Conservation (phyloP, 2,329 filamentous ascomycete genomes). For the Neonectria neomacrospora region DNA sequence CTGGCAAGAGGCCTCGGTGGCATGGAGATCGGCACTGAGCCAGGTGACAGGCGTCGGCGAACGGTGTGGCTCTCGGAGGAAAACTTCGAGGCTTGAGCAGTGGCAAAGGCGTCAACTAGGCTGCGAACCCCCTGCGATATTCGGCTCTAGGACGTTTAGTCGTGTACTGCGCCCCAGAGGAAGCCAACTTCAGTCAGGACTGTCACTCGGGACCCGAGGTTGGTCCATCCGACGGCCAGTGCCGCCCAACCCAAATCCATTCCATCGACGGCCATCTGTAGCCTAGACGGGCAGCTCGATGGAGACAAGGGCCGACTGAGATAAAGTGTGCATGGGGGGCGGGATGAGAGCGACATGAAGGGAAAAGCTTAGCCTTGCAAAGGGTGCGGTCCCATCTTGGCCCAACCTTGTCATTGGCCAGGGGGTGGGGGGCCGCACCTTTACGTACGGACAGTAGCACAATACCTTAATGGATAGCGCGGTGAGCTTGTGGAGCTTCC, state of each 20-base stretch:
- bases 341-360: slow-evolving; percentile 4
- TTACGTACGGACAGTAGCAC: slow-evolving; percentile 10
- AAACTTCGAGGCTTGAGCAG: neutral
- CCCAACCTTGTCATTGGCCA: slow-evolving; percentile 6
- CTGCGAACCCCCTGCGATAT: neutral
- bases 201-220: slow-evolving; percentile 36
- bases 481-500: neutral
- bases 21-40: slow-evolving; percentile 1
- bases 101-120: slow-evolving; percentile 17
- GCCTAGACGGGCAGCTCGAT: slow-evolving; percentile 7
- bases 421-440: slow-evolving; percentile 17
- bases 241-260: slow-evolving; percentile 5
- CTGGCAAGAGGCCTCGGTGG: neutral
- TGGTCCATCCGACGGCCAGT: slow-evolving; percentile 26
- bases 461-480: slow-evolving; percentile 4
- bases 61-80: neutral
- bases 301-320: slow-evolving; percentile 16
- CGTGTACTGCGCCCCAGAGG: slow-evolving; percentile 11
- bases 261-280: slow-evolving; percentile 5
- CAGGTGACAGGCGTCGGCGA: slow-evolving; percentile 3
- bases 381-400: slow-evolving; percentile 1
- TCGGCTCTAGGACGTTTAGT: neutral
- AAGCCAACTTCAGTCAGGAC: neutral
- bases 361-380: slow-evolving; percentile 22
- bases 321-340: slow-evolving; percentile 22